phyloP scores from a whole-genome alignment of 768 basidiomycete genomes.

The Pulveroboletus sp. region DNA sequence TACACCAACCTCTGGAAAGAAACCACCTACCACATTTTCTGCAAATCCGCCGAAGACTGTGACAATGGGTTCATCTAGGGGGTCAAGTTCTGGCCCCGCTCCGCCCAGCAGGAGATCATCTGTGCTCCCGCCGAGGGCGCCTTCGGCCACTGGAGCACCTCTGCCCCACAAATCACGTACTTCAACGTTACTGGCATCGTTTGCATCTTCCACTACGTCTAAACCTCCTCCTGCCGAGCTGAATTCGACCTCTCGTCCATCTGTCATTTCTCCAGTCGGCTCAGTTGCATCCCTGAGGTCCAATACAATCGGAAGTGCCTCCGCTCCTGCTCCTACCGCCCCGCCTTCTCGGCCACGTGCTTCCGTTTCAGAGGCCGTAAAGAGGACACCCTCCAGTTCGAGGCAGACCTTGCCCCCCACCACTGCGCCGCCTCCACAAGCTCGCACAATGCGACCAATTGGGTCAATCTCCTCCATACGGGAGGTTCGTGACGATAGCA shows the following conservation, averaged over 20 bases:
- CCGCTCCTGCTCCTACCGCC: slow-evolving; percentile 17
- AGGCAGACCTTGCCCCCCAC: slow-evolving; percentile 37
- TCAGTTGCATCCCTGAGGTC: slow-evolving; percentile 47
- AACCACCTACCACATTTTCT: slow-evolving; percentile 25
- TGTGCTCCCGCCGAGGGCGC: slow-evolving; percentile 32
- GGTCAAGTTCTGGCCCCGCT: slow-evolving; percentile 26
- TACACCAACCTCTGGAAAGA: slow-evolving; percentile 29
- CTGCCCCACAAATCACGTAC: slow-evolving; percentile 37
- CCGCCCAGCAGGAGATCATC: slow-evolving; percentile 32
- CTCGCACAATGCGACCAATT: slow-evolving; percentile 44
- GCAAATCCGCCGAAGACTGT: slow-evolving; percentile 31
- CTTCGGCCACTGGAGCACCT: slow-evolving; percentile 36
- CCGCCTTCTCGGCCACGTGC: slow-evolving; percentile 53
- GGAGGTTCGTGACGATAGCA: slow-evolving; percentile 62
- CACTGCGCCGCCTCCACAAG: slow-evolving; percentile 22
- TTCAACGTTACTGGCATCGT: slow-evolving; percentile 25
- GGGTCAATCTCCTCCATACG: slow-evolving; percentile 71
- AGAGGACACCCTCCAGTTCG: slow-evolving; percentile 42
- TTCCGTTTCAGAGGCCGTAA: slow-evolving; percentile 61
- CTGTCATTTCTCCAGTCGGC: slow-evolving; percentile 54
- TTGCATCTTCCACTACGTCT: slow-evolving; percentile 20
- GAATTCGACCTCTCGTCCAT: slow-evolving; percentile 37
- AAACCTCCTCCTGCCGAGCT: slow-evolving; percentile 19
- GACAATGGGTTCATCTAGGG: slow-evolving; percentile 31
- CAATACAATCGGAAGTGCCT: slow-evolving; percentile 25